Conservation (phyloP, 2,329 filamentous ascomycete genomes). For the Scolecobasidium constrictum region DNA sequence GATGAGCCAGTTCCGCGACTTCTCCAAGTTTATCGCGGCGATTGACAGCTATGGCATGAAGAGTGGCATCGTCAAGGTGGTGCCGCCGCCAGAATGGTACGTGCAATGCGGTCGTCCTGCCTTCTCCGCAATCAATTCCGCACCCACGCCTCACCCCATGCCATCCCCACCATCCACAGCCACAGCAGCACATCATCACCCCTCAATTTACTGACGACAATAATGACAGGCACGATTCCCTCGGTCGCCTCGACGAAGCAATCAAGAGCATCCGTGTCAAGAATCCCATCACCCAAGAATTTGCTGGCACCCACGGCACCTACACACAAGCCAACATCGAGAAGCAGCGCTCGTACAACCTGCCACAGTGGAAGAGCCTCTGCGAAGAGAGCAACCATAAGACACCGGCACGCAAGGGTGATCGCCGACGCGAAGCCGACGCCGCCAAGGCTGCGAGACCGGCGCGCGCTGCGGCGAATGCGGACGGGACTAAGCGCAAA, state of each 20-base stretch:
- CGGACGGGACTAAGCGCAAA: constrained; percentile 33
- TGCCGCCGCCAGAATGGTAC: constrained; percentile 90
- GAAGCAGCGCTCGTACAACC: constrained; percentile 89
- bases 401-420: constrained; percentile 80
- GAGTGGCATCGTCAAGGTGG: constrained; percentile 91
- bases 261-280: constrained; percentile 89
- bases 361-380: constrained; percentile 89
- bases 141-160: constrained; percentile 6
- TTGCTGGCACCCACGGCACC: constrained; percentile 87
- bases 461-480: constrained; percentile 15
- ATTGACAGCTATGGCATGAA: constrained; percentile 95
- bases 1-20: constrained; percentile 90
- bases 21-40: constrained; percentile 81
- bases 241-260: constrained; percentile 69
- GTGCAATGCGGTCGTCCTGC: constrained; percentile 18
- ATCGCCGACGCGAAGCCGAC: constrained; percentile 46
- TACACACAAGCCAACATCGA: constrained; percentile 97
- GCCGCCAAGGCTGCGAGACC: constrained; percentile 8
- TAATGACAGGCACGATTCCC: constrained; percentile 48
- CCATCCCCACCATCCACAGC: constrained; percentile 2
- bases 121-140: not conserved
- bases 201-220: not conserved
- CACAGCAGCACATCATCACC: too few species aligned
- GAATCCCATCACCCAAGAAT: constrained; percentile 96
- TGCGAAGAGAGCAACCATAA: constrained; percentile 95